A percentile compares a stretch with the other conserved stretches of the same genome.
Conservation (phyloP, 345 rosid species). For the Aurinia saxatilis region DNA sequence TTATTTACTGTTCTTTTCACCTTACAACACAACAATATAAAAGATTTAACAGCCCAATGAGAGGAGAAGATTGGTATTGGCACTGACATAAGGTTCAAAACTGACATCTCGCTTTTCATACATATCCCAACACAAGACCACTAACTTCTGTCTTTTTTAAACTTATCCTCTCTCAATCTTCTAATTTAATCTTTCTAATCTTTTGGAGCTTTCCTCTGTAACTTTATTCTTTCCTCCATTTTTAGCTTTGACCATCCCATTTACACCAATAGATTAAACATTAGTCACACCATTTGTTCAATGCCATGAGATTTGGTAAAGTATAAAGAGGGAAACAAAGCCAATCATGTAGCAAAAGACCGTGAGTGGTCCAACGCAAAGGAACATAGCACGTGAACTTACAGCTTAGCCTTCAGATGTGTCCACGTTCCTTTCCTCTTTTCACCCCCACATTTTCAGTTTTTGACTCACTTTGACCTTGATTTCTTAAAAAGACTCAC, state of each 20-base stretch:
- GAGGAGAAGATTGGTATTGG: conserved; percentile 2
- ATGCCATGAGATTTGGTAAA: no score
- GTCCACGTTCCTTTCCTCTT: conserved; percentile 13
- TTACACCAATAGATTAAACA: background rate
- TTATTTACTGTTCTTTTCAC: no score
- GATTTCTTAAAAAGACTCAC: background rate
- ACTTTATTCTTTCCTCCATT: no score
- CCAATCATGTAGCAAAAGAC: conserved; percentile 37
- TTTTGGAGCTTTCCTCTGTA: conserved; percentile 21
- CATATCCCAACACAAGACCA: conserved; percentile 21
- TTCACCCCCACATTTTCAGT: background rate
- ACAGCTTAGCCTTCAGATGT: conserved; percentile 26
- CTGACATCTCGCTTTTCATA: conserved; percentile 15
- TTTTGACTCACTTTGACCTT: conserved; percentile 15
- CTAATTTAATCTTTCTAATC: background rate
- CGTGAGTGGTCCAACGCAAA: conserved; percentile 43
- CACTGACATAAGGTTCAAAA: conserved; percentile 21
- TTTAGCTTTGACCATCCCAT: conserved; percentile 16
- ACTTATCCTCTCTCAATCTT: conserved; percentile 12
- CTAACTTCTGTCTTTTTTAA: background rate
- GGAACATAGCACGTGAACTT: conserved; percentile 54
- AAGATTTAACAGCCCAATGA: no score
- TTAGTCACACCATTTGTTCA: background rate
- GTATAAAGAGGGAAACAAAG: background rate
- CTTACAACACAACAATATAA: no score